A percentile compares a stretch with the other conserved stretches of the same genome.
phyloP scores from a whole-genome alignment of 305 asterid genomes.

The Fraxinus dipetala region DNA sequence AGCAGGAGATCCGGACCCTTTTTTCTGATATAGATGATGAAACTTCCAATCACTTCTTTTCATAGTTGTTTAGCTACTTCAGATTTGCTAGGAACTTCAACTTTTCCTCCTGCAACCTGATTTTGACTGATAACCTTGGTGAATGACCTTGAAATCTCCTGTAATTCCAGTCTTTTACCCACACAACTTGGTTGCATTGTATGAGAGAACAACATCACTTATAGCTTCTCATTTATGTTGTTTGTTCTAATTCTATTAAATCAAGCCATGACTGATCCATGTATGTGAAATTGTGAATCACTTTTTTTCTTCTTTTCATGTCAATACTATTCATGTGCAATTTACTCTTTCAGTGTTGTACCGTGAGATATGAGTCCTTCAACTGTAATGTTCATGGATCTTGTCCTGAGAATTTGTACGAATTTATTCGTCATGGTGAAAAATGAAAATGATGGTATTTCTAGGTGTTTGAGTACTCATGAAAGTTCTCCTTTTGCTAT shows the following conservation, averaged over 20 bases:
- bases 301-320: neutral
- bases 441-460: neutral
- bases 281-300: neutral
- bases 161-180: neutral
- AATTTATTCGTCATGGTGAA: too few relatives aligned
- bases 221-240: neutral
- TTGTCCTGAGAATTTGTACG: neutral
- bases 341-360: neutral
- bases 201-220: neutral
- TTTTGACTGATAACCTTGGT: neutral
- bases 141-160: neutral
- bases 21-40: neutral
- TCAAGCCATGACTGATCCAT: neutral
- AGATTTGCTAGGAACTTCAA: neutral
- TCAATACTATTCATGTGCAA: neutral
- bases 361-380: neutral
- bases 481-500: neutral
- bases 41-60: neutral
- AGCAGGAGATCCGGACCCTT: neutral
- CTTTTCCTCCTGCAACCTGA: slow-evolving; percentile 1
- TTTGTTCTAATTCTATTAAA: neutral
- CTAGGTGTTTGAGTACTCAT: neutral
- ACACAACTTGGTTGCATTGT: neutral
- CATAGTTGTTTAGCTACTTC: neutral
- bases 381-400: neutral